Base-by-base conservation (phyloP, 1,284 basidiomycete species). In the Rhodotorula sp. region DNA sequence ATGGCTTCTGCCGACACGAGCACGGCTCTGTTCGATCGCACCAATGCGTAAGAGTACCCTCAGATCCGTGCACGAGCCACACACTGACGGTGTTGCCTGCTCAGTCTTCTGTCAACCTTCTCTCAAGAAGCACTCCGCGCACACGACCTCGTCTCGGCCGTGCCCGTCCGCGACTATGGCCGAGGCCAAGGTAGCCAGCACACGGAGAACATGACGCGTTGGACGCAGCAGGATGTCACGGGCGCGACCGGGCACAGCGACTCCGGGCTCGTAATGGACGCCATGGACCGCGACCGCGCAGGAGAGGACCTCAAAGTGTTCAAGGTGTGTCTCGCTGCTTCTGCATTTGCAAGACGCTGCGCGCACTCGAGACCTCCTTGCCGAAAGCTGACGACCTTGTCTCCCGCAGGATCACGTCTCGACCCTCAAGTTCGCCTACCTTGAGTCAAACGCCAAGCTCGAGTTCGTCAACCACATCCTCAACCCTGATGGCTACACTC, bases 361-460 rank as follows among this genome's bases (percentile, higher is more conserved):
- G 34, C 34, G 34, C 34, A 34, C 34, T 34, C 14, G n/a, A 14
- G 13, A 25, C 7, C 27, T 8, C 49, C 19, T 14, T 44, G 7
- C 14, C 21, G 19, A 17, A 9, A 4, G 42, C 49, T 53, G 49
- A 55, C 14, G 5, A 5, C 7, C 34, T 13, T 13, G 14, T 16
- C 46, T 4, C 56, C 7, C 59, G 41, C 64, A 75, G 74, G 70
- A 74, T 19, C 63, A 66, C 12, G 68, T 76, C n/a, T 76, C 74
- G 62, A 66, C 61, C 7, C 70, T 76, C 66, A 76, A 76, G 61
- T 74, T 76, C 44, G 74, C 74, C 34, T 76, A 74, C 62, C 68
- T 76, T 54, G 74, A 76, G 42, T 70, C 73, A 54, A 72, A 70
- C 57, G 71, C 69, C 59, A 70, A 72, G 27, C 66, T 74, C 25